Percentiles rank a stretch among this genome's conserved stretches.
These are phyloP conservation scores for Kodamaea nitidulidarum DNA, from an alignment of 805 yeast genomes.

Conservation along the genomic window DNA sequence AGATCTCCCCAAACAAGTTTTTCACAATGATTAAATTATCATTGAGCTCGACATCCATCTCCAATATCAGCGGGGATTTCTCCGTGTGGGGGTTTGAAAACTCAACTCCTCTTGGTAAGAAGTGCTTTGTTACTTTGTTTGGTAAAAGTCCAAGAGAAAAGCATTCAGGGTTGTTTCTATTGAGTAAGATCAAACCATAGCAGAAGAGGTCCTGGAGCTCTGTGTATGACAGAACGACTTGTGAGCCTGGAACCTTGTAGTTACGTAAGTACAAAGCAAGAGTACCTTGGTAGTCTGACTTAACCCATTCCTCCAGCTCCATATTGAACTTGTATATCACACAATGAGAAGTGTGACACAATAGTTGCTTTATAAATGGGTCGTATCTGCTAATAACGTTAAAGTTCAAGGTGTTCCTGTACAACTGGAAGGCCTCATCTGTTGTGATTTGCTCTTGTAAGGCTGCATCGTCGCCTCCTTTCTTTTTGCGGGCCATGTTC, in stretches of 20 bases:
- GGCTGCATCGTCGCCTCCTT: slow-evolving; percentile 20
- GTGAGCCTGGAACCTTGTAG: slow-evolving; percentile 23
- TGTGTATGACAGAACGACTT: slow-evolving; percentile 16
- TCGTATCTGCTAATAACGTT: slow-evolving; percentile 78
- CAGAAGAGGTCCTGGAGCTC: slow-evolving; percentile 47
- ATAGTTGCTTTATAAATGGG: slow-evolving; percentile 61
- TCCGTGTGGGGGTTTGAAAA: slow-evolving; percentile 16
- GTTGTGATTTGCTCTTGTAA: slow-evolving; percentile 38
- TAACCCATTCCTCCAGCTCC: slow-evolving; percentile 61
- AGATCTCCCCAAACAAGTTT: slow-evolving; percentile 64
- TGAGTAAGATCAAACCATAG: slow-evolving; percentile 67
- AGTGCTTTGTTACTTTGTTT: slow-evolving; percentile 44
- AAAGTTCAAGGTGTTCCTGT: slow-evolving; percentile 64
- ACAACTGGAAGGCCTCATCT: slow-evolving; percentile 52
- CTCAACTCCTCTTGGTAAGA: slow-evolving; percentile 34
- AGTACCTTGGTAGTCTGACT: slow-evolving; percentile 67
- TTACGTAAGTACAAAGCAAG: slow-evolving; percentile 61
- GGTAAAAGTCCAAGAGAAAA: slow-evolving; percentile 68
- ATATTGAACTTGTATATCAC: slow-evolving; percentile 64
- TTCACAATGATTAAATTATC: slow-evolving; percentile 69
- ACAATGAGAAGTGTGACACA: slow-evolving; percentile 68
- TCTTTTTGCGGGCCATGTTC: slow-evolving; percentile 10
- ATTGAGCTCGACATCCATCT: slow-evolving; percentile 63
- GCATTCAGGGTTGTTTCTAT: slow-evolving; percentile 64
- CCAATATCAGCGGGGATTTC: slow-evolving; percentile 21